A percentile compares a stretch with the other conserved stretches of the same genome.
phyloP scores from a whole-genome alignment of 2,329 filamentous ascomycete genomes.

The Apiospora aurea region DNA sequence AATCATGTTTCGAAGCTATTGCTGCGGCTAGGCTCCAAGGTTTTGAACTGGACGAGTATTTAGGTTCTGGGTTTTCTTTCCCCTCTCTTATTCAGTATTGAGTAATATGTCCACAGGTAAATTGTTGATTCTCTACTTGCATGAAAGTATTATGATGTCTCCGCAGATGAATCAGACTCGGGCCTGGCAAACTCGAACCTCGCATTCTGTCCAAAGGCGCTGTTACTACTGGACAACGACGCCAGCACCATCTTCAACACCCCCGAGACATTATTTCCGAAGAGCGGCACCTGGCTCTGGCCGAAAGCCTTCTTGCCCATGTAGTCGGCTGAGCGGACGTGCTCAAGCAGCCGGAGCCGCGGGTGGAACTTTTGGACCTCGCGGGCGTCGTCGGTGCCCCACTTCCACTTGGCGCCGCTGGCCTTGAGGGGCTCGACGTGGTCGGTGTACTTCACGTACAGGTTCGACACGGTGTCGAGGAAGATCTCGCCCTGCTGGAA shows the following conservation, averaged over 20 bases:
- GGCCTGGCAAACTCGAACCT: neutral
- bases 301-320: slow-evolving; percentile 19
- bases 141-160: too few species aligned
- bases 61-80: too few species aligned
- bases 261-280: neutral
- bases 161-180: neutral
- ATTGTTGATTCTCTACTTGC: too few species aligned
- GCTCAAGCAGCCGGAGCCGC: slow-evolving; percentile 20
- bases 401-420: slow-evolving; percentile 21
- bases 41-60: too few species aligned
- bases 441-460: slow-evolving; percentile 18
- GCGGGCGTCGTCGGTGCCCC: slow-evolving; percentile 20
- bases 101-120: too few species aligned
- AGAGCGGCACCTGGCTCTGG: slow-evolving; percentile 3
- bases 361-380: slow-evolving; percentile 11
- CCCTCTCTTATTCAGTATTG: too few species aligned
- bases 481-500: slow-evolving; percentile 23
- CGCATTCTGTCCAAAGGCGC: slow-evolving; percentile 5
- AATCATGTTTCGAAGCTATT: too few species aligned
- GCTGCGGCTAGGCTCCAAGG: too few species aligned
- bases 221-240: neutral
- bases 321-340: slow-evolving; percentile 7
- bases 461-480: slow-evolving; percentile 11
- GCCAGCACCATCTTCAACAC: neutral
- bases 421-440: slow-evolving; percentile 22